Conservation (phyloP, 331 rosid genomes). For the Rosa hybrid region DNA sequence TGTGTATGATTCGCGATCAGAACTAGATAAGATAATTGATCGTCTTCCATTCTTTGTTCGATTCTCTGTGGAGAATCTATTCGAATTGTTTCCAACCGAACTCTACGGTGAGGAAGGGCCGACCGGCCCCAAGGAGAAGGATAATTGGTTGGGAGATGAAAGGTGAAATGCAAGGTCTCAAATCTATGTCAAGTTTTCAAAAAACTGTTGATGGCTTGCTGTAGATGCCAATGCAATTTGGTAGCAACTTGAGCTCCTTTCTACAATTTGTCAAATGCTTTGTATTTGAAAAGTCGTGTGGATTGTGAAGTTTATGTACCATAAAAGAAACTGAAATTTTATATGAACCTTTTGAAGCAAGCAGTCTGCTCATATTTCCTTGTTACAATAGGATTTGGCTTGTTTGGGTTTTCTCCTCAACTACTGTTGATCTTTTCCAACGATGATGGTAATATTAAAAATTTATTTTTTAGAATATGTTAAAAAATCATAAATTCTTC, state of each 20-base stretch:
- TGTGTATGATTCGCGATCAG: slow-evolving; percentile 60
- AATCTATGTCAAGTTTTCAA: background rate
- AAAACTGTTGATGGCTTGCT: background rate
- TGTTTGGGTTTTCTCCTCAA: background rate
- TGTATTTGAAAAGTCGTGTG: background rate
- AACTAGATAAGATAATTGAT: slow-evolving; percentile 72
- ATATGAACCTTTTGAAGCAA: background rate
- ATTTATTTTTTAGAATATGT: no score
- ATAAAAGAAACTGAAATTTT: background rate
- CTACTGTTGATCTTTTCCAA: background rate
- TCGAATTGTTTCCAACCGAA: slow-evolving; percentile 86
- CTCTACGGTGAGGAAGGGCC: slow-evolving; percentile 98
- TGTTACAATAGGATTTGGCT: background rate
- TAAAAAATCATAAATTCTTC: no score
- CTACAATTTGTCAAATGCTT: background rate
- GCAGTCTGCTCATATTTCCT: background rate
- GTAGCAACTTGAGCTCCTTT: background rate
- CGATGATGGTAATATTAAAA: background rate
- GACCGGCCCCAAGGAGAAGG: slow-evolving; percentile 95
- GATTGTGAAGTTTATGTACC: background rate
- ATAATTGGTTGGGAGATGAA: slow-evolving; percentile 92
- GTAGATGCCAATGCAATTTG: background rate
- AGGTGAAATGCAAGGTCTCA: slow-evolving; percentile 27
- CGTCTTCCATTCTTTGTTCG: slow-evolving; percentile 73
- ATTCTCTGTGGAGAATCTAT: slow-evolving; percentile 75